phyloP scores from a whole-genome alignment of 1,139 yeast species.

The Ogataea hybrid region DNA sequence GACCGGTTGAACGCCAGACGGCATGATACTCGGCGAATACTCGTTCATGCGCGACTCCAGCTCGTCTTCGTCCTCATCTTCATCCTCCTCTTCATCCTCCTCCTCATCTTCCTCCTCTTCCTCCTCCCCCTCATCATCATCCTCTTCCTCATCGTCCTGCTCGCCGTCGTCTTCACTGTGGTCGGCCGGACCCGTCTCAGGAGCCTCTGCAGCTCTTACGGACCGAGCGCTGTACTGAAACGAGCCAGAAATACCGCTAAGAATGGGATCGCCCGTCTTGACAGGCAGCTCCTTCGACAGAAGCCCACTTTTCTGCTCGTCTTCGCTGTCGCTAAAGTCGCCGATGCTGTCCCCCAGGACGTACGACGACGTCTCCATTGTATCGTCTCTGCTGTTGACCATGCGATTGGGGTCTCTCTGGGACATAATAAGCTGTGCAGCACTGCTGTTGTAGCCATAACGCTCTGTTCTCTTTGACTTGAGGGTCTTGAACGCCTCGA shows the following conservation, averaged over 20 bases:
- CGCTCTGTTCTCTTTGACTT: slow-evolving; percentile 7
- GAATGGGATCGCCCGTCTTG: slow-evolving; percentile 1
- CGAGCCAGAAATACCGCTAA: slow-evolving; percentile 11
- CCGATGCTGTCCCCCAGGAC: slow-evolving; percentile 17
- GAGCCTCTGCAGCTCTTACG: slow-evolving; percentile 11
- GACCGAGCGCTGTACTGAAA: slow-evolving; percentile 16
- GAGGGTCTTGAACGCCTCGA: slow-evolving; percentile 11
- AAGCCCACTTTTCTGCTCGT: slow-evolving; percentile 12
- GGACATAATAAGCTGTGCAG: slow-evolving; percentile 19
- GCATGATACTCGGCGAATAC: slow-evolving; percentile 7
- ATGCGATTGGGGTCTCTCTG: slow-evolving; percentile 23
- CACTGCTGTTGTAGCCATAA: slow-evolving; percentile 1
- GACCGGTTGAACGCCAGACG: slow-evolving; percentile 4
- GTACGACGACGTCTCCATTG: slow-evolving; percentile 14
- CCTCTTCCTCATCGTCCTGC: slow-evolving; percentile 3
- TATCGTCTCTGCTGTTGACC: slow-evolving; percentile 7
- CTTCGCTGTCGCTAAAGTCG: slow-evolving; percentile 19
- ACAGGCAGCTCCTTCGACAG: slow-evolving; percentile 1
- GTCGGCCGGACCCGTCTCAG: slow-evolving; percentile 9
- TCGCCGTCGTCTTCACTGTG: slow-evolving; percentile 2
- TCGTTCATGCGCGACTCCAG: slow-evolving; percentile 3
- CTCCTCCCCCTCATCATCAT: slow-evolving; percentile 2
- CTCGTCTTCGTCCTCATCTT: slow-evolving; percentile 1
- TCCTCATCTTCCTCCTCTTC: slow-evolving; percentile 4
- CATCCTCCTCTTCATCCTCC: slow-evolving; percentile 1